Evolutionary conservation across 345 rosid species (phyloP), one percentile per base, ranked within the genome.

Genomic region (Balakata baccata): DNA sequence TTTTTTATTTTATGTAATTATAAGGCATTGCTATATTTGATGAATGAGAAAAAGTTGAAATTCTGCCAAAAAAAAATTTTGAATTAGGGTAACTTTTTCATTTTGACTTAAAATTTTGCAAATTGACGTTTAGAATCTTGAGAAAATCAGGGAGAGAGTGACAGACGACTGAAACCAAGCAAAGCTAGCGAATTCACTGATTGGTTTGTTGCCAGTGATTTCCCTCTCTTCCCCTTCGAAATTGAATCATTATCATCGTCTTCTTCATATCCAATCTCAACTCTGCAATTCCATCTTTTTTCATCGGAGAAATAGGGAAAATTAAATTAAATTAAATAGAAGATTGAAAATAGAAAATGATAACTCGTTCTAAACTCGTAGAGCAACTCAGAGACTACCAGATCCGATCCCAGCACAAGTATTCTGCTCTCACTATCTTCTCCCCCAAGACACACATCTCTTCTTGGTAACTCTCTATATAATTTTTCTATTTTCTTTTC

Each of bases 301-400:
- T 23, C 64, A 34, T 68, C 14, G 68, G 50, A 59, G 78, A 65
- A 66, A 61, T 50, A 10, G 29, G 43, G 53, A 3, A 45, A n/a
- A 46, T 29, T 29, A 29, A n/a, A 46, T 29, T 29, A 29, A 7
- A 12, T 17, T 56, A 56, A 56, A 3, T n/a, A 18, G 16, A 3
- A 56, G 63, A 65, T 11, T 60, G 57, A 47, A 51, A 22, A 18
- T 39, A 67, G 76, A 72, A 17, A 18, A 88, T 86, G 91, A 84
- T 87, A 60, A 87, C 91, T 45, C 75, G 88, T 66, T 84, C 89
- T 60, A 84, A 83, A 80, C 88, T 86, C 64, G 91, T 77, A 7
- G 91, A 88, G 86, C 88, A 80, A 79, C 81, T 84, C 74, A 77
- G 87, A 59, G 85, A 83, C 66, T 74, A 75, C 81, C 87, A 83